Base-by-base conservation (phyloP, 345 rosid genomes). In the Sonneratia caseolaris region DNA sequence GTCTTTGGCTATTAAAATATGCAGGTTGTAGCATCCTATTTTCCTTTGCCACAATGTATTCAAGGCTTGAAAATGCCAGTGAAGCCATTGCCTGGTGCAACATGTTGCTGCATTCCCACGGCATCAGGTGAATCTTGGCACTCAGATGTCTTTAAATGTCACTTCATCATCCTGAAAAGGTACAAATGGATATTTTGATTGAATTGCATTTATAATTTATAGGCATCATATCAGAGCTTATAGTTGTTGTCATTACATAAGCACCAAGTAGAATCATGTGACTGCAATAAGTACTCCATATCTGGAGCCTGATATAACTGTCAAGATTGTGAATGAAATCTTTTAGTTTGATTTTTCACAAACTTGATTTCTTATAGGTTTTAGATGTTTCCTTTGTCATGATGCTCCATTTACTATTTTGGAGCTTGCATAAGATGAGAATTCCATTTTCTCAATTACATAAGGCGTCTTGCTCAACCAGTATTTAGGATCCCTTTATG, bases 61-160 rank as follows among this genome's bases (percentile, higher is more conserved):
- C 91, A 88, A 78, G 98, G 98, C 67, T 79, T 94, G 73, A 90
- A 90, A 80, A 71, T 88, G 67, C 83, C 91, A 68, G 95, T 86
- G 75, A 79, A 85, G 71, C 86, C 97, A 71, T 82, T 94, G 72
- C 92, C 92, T 80, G 97, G 97, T 79, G 92, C 90, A 71, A 82
- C 88, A 49, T 89, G 87, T 76, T 82, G 75, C 43, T 80, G 77
- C 47, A 74, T 89, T 68, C 81, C 96, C 45, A 74, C 88, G 79
- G 85, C 88, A 64, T 93, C 87, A 19, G 97, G 98, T 49, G 98
- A 94, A 88, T 88, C 97, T 10, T 94, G 98, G 98, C 96, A 94
- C 78, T 89, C 97, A 35, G 85, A 87, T 64, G 97, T 94, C 85
- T 89, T 66, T 90, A 94, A 86, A 73, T 91, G 91, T 79, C 83